Evolutionary conservation across 345 rosid species (phyloP).

Genomic region (Balakata baccata): DNA sequence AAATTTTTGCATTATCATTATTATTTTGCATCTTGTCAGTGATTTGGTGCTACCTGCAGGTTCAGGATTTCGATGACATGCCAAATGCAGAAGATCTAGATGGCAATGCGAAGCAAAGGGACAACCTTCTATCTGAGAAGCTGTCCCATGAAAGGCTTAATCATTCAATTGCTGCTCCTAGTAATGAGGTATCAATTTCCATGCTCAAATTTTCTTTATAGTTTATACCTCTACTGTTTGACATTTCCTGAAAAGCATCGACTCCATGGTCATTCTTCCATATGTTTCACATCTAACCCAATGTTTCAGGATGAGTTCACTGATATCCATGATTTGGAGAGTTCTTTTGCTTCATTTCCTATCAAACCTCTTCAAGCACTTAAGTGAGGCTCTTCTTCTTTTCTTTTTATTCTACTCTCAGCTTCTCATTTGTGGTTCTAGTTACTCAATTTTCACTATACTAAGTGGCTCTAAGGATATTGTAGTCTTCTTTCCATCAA

Average conservation of each 20-base stretch:
- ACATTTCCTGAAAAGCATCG: background rate
- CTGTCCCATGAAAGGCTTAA: conserved; percentile 42
- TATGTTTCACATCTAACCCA: conserved; percentile 21
- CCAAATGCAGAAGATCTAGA: conserved; percentile 52
- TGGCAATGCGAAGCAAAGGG: conserved; percentile 41
- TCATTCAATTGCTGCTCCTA: conserved; percentile 49
- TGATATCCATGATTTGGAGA: conserved; percentile 65
- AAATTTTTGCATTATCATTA: background rate
- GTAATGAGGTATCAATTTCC: conserved; percentile 50
- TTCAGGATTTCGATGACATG: conserved; percentile 58
- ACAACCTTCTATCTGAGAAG: conserved; percentile 31
- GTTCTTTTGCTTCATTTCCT: conserved; percentile 75
- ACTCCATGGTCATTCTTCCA: conserved; percentile 1
- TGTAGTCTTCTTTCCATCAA: background rate
- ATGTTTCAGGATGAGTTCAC: conserved; percentile 63
- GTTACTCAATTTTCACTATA: background rate
- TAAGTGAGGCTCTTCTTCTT: conserved; percentile 38
- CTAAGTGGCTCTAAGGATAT: background rate
- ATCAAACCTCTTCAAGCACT: conserved; percentile 83
- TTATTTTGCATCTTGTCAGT: conserved; percentile 10
- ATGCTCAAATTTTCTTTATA: conserved; percentile 8
- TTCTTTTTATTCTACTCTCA: conserved; percentile 2
- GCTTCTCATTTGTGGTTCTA: conserved; percentile 9
- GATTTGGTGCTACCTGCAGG: conserved; percentile 46
- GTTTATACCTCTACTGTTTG: background rate